These are phyloP conservation scores for Raffaelea deltoideospora DNA, from an alignment of 2,329 filamentous ascomycete species.

Conservation along the genomic window DNA sequence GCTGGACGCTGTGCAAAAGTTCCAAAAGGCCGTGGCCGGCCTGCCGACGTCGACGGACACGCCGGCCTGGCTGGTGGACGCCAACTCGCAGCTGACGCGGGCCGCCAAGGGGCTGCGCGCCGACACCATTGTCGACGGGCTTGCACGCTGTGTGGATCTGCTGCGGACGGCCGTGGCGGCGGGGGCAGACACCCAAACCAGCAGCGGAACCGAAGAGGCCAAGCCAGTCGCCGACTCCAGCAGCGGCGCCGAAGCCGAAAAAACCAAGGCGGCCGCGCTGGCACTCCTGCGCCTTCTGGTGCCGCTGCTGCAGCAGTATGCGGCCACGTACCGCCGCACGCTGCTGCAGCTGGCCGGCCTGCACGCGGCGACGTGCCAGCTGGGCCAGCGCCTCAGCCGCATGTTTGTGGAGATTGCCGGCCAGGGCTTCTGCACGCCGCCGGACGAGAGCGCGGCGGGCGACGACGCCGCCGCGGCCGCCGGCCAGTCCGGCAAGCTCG, in stretches of 20 bases:
- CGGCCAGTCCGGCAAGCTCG: constrained; percentile 48
- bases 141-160: constrained; percentile 22
- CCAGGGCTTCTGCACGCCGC: constrained; percentile 82
- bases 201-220: too few relatives aligned
- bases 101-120: constrained; percentile 46
- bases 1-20: constrained; percentile 64
- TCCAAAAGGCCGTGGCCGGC: constrained; percentile 38
- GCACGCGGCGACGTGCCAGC: constrained; percentile 56
- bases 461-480: constrained; percentile 54
- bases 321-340: constrained; percentile 40
- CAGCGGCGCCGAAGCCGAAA: too few relatives aligned
- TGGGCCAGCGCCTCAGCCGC: constrained; percentile 61
- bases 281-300: constrained; percentile 45
- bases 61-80: constrained; percentile 43
- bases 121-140: constrained; percentile 31
- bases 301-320: constrained; percentile 65
- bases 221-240: too few relatives aligned
- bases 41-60: constrained; percentile 47
- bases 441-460: constrained; percentile 65
- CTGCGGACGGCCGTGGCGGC: constrained; percentile 12
- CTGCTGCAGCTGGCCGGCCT: constrained; percentile 44
- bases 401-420: constrained; percentile 65
- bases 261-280: constrained; percentile 27
- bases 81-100: constrained; percentile 34
- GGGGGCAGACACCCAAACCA: too few relatives aligned